Base-by-base conservation (phyloP, 768 basidiomycete species). In the Naganishia randhawae region DNA sequence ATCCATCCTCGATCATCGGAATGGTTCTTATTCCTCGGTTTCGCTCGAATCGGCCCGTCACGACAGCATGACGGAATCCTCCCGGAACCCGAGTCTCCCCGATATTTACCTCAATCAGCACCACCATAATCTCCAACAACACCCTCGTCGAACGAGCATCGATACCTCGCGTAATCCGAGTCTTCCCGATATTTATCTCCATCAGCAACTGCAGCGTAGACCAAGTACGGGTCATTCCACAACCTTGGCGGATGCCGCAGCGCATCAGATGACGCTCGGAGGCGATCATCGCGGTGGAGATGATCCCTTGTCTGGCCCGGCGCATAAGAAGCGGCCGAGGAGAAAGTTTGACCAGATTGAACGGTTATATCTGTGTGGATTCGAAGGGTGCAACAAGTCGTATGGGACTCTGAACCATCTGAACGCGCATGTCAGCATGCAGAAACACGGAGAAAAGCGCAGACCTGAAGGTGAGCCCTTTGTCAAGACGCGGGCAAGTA, bases 381-480 rank as follows among this genome's bases (percentile, higher is more conserved):
- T 71, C 65, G 72, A 77, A 29, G 80, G 76, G 25, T 85, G 85
- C 75, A 84, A 86, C 65, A 95, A 95, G 81, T 84, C 90, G 31
- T 96, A 95, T 75, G 93, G 93, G 33, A 96, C 93, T 4, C 84
- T 97, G 55, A 97, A 99, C 78, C 95, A 99, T 80, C 84, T 99
- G 69, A 99, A 99, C 78, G 92, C 93, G 33, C 95, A 99, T 79
- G 92, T 97, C 67, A 89, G 88, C n/a, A 96, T 96, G 91, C 95
- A 97, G 80, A 90, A 90, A 80, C 95, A 99, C 78, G 95, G 95
- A 50, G 66, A 83, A 17, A 97, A 95, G 82, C 86, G 94, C 65
- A 89, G 86, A 78, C 95, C 95, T 14, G 86, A 86, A 66, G 94
- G 95, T 95, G 75, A 81, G 89, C 82, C 31, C 54, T 22, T 55